phyloP scores from a whole-genome alignment of 2,329 filamentous ascomycete genomes.

The Chaetomiaceae sp. region DNA sequence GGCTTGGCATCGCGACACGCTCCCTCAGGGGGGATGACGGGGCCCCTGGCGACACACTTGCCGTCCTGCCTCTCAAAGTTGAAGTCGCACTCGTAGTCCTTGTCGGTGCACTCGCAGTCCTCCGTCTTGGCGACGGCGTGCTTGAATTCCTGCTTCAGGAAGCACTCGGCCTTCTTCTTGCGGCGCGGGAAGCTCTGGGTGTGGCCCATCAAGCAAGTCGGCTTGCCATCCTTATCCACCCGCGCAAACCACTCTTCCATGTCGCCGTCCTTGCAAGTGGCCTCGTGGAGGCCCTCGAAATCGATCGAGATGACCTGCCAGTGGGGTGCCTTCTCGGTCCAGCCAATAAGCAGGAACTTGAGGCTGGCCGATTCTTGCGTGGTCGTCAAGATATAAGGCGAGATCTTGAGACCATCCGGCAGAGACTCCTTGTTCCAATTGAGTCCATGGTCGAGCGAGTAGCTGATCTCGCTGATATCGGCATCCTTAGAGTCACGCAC shows the following conservation, averaged over 20 bases:
- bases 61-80: constrained; percentile 71
- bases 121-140: constrained; percentile 66
- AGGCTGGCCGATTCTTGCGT: constrained; percentile 88
- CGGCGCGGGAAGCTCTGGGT: constrained; percentile 81
- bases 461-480: constrained; percentile 55
- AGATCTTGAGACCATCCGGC: constrained; percentile 60
- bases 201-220: constrained; percentile 93
- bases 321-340: constrained; percentile 45
- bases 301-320: constrained; percentile 72
- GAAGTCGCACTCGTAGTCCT: constrained; percentile 95
- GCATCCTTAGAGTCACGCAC: constrained; percentile 67
- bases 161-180: constrained; percentile 84
- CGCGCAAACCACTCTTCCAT: constrained; percentile 88
- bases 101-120: constrained; percentile 73
- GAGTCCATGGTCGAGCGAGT: constrained; percentile 86
- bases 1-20: constrained; percentile 62
- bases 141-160: constrained; percentile 80
- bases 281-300: constrained; percentile 75
- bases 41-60: constrained; percentile 61
- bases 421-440: constrained; percentile 72
- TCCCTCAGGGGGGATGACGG: constrained; percentile 62
- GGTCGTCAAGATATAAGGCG: constrained; percentile 72
- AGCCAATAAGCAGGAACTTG: constrained; percentile 78
- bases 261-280: constrained; percentile 70
- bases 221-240: constrained; percentile 70